A percentile compares a stretch with the other conserved stretches of the same genome.
Evolutionary conservation across 192 early-diverging fungal species (phyloP).

Genomic region (Podila verticillata): DNA sequence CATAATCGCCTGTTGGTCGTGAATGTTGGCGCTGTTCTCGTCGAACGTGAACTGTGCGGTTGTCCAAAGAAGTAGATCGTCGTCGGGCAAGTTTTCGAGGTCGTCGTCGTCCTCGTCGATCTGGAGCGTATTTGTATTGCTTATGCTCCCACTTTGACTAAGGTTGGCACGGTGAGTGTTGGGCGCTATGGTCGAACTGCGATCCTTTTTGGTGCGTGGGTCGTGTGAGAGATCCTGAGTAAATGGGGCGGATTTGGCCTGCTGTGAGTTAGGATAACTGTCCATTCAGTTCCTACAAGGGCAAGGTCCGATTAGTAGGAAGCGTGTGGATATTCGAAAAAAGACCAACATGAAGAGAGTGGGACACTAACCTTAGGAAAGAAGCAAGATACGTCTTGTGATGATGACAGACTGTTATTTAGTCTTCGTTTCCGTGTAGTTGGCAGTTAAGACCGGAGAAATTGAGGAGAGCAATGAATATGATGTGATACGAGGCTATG

Average conservation of each 20-base stretch:
- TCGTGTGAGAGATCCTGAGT: background rate
- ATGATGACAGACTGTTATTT: background rate
- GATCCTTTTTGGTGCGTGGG: background rate
- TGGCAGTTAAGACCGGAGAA: background rate
- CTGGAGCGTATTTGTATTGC: background rate
- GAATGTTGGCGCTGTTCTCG: slow-evolving; percentile 7
- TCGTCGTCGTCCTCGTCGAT: slow-evolving; percentile 21
- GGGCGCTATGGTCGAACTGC: background rate
- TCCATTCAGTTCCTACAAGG: slow-evolving; percentile 10
- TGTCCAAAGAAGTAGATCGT: slow-evolving; percentile 43
- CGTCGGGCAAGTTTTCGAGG: slow-evolving; percentile 35
- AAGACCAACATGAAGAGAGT: background rate
- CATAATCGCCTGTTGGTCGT: slow-evolving; percentile 24
- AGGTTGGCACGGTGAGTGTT: background rate
- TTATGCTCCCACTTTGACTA: background rate
- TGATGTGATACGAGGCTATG: no score
- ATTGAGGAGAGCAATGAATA: background rate
- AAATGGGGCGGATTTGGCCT: slow-evolving; percentile 11
- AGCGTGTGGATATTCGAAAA: background rate
- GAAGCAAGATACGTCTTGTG: background rate
- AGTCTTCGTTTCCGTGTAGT: background rate
- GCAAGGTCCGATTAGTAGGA: background rate
- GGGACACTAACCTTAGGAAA: background rate
- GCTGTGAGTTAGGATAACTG: slow-evolving; percentile 23
- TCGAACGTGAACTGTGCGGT: slow-evolving; percentile 37